Percentiles rank a stretch among this genome's conserved stretches.
Conservation (phyloP, 2,329 filamentous ascomycete genomes). For the Cordyceps militaris region DNA sequence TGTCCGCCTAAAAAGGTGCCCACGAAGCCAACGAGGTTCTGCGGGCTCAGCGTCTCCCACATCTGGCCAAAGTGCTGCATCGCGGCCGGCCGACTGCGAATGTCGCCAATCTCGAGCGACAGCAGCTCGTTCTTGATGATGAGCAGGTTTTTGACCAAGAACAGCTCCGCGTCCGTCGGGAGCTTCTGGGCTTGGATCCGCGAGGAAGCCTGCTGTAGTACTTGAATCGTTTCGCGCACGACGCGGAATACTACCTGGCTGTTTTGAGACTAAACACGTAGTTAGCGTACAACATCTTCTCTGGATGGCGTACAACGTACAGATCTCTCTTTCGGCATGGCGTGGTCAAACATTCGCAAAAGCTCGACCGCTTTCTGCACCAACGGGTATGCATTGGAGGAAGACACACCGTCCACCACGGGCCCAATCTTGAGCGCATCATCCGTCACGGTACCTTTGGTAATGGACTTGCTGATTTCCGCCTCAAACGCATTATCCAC, state of each 20-base stretch:
- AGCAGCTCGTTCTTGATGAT: conserved; percentile 94
- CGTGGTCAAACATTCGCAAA: conserved; percentile 55
- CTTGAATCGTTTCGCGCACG: conserved; percentile 81
- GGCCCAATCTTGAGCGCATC: conserved; percentile 45
- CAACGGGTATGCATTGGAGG: conserved; percentile 51
- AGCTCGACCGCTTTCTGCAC: conserved; percentile 53
- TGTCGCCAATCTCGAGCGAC: conserved; percentile 82
- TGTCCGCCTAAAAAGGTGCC: conserved; percentile 50
- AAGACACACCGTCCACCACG: conserved; percentile 40
- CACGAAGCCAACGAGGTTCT: conserved; percentile 53
- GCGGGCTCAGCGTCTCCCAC: conserved; percentile 54
- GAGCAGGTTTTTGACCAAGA: conserved; percentile 90
- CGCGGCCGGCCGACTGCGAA: conserved; percentile 40
- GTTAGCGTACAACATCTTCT: conserved; percentile 12
- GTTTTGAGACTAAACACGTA: conserved; percentile 30
- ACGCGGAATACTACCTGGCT: conserved; percentile 59
- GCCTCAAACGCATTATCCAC: conserved; percentile 47
- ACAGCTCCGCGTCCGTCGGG: conserved; percentile 71
- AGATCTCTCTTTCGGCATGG: conserved; percentile 57
- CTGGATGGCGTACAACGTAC: conserved; percentile 33
- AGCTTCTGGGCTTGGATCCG: conserved; percentile 57
- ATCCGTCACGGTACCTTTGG: conserved; percentile 39
- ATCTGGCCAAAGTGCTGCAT: conserved; percentile 59
- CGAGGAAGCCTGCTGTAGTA: conserved; percentile 69
- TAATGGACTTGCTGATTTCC: conserved; percentile 48